These are phyloP conservation scores for Medicago lupulina DNA, from an alignment of 306 rosid species.

Conservation along the genomic window DNA sequence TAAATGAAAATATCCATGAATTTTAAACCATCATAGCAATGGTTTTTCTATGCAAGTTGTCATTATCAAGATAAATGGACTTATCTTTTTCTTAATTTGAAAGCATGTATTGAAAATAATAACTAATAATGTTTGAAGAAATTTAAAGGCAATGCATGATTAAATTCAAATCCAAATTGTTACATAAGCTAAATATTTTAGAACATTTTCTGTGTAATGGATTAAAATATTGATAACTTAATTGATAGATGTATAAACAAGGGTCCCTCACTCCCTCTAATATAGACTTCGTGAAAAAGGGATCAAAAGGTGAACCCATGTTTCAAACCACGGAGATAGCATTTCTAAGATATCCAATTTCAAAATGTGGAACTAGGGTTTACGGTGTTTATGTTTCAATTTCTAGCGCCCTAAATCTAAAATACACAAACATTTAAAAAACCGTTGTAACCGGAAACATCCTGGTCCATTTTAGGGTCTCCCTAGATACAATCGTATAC, in stretches of 20 bases:
- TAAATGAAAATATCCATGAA: slow-evolving; percentile 17
- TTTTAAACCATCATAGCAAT: slow-evolving; percentile 22
- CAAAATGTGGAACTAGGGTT: slow-evolving; percentile 9
- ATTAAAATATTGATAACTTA: background rate
- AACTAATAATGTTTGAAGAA: background rate
- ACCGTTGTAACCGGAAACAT: background rate
- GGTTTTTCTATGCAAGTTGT: slow-evolving; percentile 20
- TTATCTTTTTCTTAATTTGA: slow-evolving; percentile 6
- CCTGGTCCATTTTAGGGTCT: background rate
- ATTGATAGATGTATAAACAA: background rate
- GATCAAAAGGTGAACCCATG: background rate
- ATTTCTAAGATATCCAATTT: background rate
- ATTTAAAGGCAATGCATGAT: background rate
- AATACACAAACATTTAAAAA: background rate
- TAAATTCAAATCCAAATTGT: background rate
- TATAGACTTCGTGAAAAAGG: background rate
- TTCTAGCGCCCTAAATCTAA: background rate
- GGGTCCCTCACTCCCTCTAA: slow-evolving; percentile 3
- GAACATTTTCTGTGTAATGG: background rate
- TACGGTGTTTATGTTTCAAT: background rate
- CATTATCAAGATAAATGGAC: background rate
- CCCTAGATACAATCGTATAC: background rate
- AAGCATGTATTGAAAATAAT: background rate
- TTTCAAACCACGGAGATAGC: background rate
- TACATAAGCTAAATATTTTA: background rate